Conservation (phyloP, 2,329 filamentous ascomycete species). For the Ascomycota sp. region DNA sequence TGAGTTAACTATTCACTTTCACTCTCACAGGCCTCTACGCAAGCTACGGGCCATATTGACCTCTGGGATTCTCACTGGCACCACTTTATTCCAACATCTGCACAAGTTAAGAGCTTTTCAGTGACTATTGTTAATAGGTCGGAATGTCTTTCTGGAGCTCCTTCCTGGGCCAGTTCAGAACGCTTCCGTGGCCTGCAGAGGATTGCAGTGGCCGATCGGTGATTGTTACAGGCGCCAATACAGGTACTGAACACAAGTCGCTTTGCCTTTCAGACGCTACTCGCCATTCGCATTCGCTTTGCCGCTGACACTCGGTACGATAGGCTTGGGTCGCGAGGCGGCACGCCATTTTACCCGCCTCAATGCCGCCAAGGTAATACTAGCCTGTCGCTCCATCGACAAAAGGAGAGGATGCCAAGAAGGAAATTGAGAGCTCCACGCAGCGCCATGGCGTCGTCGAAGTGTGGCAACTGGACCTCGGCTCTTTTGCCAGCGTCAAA, state of each 20-base stretch:
- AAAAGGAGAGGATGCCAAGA: slow-evolving; percentile 20
- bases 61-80: too few species aligned
- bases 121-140: too few species aligned
- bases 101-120: too few species aligned
- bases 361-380: slow-evolving; percentile 18
- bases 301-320: too few species aligned
- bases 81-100: too few species aligned
- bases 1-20: too few species aligned
- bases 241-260: slow-evolving; percentile 4
- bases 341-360: slow-evolving; percentile 19
- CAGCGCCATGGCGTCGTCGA: slow-evolving; percentile 10
- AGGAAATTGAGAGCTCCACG: slow-evolving; percentile 13
- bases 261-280: neutral
- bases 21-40: too few species aligned
- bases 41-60: too few species aligned
- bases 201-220: slow-evolving; percentile 15
- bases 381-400: slow-evolving; percentile 17
- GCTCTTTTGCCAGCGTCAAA: slow-evolving; percentile 13
- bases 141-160: too few species aligned
- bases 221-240: slow-evolving; percentile 23
- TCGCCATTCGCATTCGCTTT: too few species aligned
- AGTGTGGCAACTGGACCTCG: slow-evolving; percentile 24
- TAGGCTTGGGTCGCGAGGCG: slow-evolving; percentile 21
- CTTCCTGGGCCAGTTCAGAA: slow-evolving; percentile 6
- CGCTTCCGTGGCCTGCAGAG: slow-evolving; percentile 11